Evolutionary conservation across 768 basidiomycete species (phyloP).

Genomic region (Suillus decipiens): DNA sequence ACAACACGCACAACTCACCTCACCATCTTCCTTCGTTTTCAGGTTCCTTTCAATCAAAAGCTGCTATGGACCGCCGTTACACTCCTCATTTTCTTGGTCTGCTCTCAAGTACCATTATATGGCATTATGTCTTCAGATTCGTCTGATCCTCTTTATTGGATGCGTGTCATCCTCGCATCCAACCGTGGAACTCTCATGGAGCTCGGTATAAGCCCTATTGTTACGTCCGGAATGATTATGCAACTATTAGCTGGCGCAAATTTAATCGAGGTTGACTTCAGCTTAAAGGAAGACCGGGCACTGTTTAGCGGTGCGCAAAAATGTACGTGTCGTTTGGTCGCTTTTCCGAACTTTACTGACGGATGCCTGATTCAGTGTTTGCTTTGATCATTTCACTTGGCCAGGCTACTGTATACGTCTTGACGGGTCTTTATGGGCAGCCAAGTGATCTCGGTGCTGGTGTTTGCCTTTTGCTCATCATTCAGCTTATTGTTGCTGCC

Average conservation of each 20-base stretch:
- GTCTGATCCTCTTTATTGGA: conserved; percentile 99
- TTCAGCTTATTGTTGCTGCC: conserved; percentile 91
- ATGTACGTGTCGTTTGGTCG: conserved; percentile 51
- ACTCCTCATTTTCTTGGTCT: conserved; percentile 98
- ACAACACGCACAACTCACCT: conserved; percentile 12
- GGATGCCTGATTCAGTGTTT: conserved; percentile 71
- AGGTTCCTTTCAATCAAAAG: conserved; percentile 99
- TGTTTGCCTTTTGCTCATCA: conserved; percentile 94
- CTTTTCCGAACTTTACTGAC: conserved; percentile 6
- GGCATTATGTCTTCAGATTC: conserved; percentile 99
- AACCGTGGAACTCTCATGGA: conserved; percentile 99
- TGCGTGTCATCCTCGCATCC: conserved; percentile 98
- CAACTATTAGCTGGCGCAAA: conserved; percentile 97
- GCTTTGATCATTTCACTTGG: conserved; percentile 96
- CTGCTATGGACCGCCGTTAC: conserved; percentile 99
- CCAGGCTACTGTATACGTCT: conserved; percentile 95
- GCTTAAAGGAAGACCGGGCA: conserved; percentile 94
- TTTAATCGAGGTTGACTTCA: conserved; percentile 96
- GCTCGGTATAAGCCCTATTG: conserved; percentile 95
- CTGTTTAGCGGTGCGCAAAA: conserved; percentile 98
- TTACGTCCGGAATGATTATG: conserved; percentile 99
- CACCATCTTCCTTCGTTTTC: conserved; percentile 10
- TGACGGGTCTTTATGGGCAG: conserved; percentile 95
- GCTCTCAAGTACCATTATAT: conserved; percentile 98
- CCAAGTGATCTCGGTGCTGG: conserved; percentile 93